phyloP scores from a whole-genome alignment of 176 grass and related monocot species.

The Alloteropsis semialata region DNA sequence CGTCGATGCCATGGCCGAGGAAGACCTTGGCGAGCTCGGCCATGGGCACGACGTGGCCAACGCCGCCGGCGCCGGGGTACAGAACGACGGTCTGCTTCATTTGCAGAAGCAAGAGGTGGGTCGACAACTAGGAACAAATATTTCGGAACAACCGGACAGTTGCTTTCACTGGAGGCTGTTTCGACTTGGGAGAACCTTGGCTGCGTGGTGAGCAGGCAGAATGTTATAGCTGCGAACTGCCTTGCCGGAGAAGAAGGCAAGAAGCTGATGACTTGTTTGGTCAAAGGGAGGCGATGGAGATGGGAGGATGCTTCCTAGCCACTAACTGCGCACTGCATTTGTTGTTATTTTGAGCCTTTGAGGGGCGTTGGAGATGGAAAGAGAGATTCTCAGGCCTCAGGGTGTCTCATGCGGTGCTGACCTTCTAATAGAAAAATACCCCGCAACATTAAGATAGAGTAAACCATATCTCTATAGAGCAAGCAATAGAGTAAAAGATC shows the following conservation, averaged over 20 bases:
- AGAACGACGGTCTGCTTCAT: slow-evolving; percentile 47
- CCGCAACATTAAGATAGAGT: too few relatives aligned
- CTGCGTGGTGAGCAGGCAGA: neutral
- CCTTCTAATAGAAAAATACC: too few relatives aligned
- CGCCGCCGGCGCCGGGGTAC: slow-evolving; percentile 40
- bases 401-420: too few relatives aligned
- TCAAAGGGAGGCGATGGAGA: too few relatives aligned
- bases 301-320: too few relatives aligned
- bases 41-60: slow-evolving; percentile 53
- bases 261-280: neutral
- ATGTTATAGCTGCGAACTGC: neutral
- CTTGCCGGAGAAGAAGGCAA: neutral
- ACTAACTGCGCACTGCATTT: too few relatives aligned
- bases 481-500: too few relatives aligned
- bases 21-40: slow-evolving; percentile 53
- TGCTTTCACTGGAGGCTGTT: too few relatives aligned
- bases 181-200: neutral
- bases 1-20: slow-evolving; percentile 21
- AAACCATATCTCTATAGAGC: too few relatives aligned
- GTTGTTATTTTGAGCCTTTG: too few relatives aligned
- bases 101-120: neutral
- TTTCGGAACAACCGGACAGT: neutral
- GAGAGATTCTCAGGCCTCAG: too few relatives aligned
- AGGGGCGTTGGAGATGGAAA: neutral
- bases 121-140: neutral